Conservation (phyloP, 805 yeast genomes). For the Vanderwaltozyma polyspora region DNA sequence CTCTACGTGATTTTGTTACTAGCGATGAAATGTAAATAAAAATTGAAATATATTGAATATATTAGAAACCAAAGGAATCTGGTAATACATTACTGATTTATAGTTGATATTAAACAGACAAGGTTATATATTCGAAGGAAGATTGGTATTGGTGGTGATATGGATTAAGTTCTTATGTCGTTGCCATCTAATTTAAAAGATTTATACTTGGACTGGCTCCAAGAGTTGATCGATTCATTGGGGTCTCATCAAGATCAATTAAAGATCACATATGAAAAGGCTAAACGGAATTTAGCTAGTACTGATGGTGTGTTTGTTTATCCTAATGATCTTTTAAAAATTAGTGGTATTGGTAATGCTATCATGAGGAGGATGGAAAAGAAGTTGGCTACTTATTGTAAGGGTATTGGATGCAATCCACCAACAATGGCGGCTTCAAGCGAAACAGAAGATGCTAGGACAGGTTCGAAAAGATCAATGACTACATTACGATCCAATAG, state of each 20-base stretch:
- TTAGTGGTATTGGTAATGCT: constrained; percentile 65
- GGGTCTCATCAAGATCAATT: constrained; percentile 40
- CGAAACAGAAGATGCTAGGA: constrained; percentile 2
- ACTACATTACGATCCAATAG: constrained; percentile 9
- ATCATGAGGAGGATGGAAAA: constrained; percentile 42
- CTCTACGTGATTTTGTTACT: too few species aligned
- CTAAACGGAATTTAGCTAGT: constrained; percentile 39
- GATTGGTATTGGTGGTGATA: too few species aligned
- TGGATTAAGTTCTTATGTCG: constrained; percentile 30
- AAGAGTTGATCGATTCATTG: constrained; percentile 38
- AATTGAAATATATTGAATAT: too few species aligned
- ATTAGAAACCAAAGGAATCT: too few species aligned
- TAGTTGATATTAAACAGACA: too few species aligned
- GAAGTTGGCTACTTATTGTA: constrained; percentile 43
- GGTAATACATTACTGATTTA: too few species aligned
- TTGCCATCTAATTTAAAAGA: constrained; percentile 39
- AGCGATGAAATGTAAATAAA: too few species aligned
- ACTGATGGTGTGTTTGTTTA: constrained; percentile 36
- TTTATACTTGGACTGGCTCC: constrained; percentile 48
- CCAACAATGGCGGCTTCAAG: constrained; percentile 6
- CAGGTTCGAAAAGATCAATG: constrained; percentile 9
- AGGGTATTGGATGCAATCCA: constrained; percentile 33
- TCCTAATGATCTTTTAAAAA: constrained; percentile 46
- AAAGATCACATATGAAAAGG: constrained; percentile 43
- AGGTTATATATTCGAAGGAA: too few species aligned